Evolutionary conservation across 805 yeast genomes (phyloP), one percentile per base, ranked within the genome.

Genomic region (Yamadazyma phyllophila): DNA sequence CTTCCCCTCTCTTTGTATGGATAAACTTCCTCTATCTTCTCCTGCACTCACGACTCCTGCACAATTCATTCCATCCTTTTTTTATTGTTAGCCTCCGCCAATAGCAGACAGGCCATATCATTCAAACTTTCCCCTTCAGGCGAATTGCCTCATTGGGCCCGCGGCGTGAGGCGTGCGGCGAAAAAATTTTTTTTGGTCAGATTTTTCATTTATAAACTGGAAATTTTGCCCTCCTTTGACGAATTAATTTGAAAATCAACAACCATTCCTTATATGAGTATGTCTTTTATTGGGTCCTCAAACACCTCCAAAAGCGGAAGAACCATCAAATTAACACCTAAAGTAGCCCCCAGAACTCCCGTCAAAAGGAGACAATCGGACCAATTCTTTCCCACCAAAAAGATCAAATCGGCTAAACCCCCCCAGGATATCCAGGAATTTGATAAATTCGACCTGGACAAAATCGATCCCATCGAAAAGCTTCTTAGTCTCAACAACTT

Each of bases 401-500:
- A 50, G 53, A n/a, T 51, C 10, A 44, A 44, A 33, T 4, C 24
- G 9, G 38, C n/a, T 20, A 36, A 20, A 20, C 15, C 20, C 5
- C n/a, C n/a, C n/a, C n/a, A n/a, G n/a, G n/a, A 16, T 3, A 24
- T 24, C 5, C 38, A 26, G 17, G 29, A 36, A 20, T 24, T 24
- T 41, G 35, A 27, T 12, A 17, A 29, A 4, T 14, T 13, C 7
- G 46, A 47, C 29, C 40, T 55, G 26, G 72, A 69, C 48, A 65
- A 56, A 44, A 62, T 70, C 24, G 76, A 71, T 51, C 76, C 76
- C 5, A 74, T 71, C 42, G 73, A 71, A 51, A 69, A 62, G 48
- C 60, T 71, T 30, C 57, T 71, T 41, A 63, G 71, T 45, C 62
- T 68, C 44, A 55, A 52, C 33, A 29, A 34, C 20, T 39, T 30